These are phyloP conservation scores for Phytophthora tentaculata DNA, from an alignment of 352 stramenopile species.

Conservation along the genomic window DNA sequence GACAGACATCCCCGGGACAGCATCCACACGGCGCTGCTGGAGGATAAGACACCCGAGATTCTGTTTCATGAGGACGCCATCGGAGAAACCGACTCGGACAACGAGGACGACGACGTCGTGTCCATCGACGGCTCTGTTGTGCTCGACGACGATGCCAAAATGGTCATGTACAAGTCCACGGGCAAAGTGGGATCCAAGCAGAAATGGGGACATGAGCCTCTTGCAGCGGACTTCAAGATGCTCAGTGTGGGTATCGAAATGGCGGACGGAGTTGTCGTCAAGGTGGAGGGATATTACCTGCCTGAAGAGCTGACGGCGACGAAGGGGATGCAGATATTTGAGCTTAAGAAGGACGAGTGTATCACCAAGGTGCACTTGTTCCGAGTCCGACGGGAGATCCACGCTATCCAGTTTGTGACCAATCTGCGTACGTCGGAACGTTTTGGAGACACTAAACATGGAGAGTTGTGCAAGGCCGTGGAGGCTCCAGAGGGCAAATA, in stretches of 20 bases:
- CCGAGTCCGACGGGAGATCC: conserved; percentile 34
- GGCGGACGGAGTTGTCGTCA: conserved; percentile 16
- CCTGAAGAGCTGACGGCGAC: neutral
- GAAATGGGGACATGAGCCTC: conserved; percentile 27
- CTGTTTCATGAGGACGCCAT: conserved; percentile 43
- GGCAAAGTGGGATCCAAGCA: conserved; percentile 29
- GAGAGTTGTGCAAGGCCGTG: conserved; percentile 41
- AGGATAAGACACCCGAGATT: conserved; percentile 42
- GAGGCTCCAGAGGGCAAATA: conserved; percentile 34
- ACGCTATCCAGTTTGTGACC: conserved; percentile 41
- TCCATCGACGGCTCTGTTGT: conserved; percentile 29
- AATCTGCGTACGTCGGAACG: conserved; percentile 29
- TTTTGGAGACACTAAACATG: conserved; percentile 26
- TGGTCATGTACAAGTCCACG: conserved; percentile 26
- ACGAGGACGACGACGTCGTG: conserved; percentile 33
- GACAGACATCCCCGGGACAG: conserved; percentile 12
- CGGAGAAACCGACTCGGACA: conserved; percentile 33
- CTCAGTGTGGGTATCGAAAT: conserved; percentile 22
- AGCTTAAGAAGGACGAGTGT: conserved; percentile 19
- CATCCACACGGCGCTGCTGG: conserved; percentile 29
- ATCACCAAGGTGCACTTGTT: conserved; percentile 40
- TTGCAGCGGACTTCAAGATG: conserved; percentile 25
- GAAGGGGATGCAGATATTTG: conserved; percentile 6
- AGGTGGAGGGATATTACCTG: conserved; percentile 29
- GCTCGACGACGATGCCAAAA: conserved; percentile 25